These are phyloP conservation scores for Eragrostis tef DNA, from an alignment of 202 grass and related monocot genomes.

Conservation along the genomic window DNA sequence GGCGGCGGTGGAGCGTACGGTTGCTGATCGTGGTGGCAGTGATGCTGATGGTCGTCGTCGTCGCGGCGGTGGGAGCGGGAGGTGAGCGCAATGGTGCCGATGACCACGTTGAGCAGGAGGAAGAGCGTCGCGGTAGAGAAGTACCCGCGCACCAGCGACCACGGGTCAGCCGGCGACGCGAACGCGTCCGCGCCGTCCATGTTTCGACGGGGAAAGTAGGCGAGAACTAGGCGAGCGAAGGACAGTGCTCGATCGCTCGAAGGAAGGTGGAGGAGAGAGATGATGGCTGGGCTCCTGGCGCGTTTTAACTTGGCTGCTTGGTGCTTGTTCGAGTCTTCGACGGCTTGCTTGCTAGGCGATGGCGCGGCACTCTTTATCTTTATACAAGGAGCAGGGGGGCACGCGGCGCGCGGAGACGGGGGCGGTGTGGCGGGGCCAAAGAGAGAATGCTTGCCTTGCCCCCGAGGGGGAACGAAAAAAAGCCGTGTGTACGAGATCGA, in stretches of 20 bases:
- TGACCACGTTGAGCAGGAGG: constrained; percentile 76
- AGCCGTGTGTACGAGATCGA: constrained; percentile 2
- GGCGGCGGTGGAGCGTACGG: constrained; percentile 3
- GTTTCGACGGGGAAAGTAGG: background rate
- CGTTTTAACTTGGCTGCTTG: background rate
- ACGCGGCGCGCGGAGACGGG: background rate
- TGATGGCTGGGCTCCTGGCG: background rate
- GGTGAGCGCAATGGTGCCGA: constrained; percentile 75
- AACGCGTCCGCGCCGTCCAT: constrained; percentile 44
- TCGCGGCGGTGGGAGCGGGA: constrained; percentile 51
- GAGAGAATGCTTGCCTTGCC: background rate
- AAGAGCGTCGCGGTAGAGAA: constrained; percentile 68
- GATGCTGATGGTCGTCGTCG: background rate
- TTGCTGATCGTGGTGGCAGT: background rate
- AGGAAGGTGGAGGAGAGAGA: too few species aligned
- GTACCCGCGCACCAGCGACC: constrained; percentile 58
- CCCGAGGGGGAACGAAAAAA: background rate
- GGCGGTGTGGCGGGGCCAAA: background rate
- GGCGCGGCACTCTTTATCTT: background rate
- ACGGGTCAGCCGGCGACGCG: constrained; percentile 19
- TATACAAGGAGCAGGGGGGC: background rate
- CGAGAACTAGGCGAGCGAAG: too few species aligned
- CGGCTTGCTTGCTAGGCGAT: background rate
- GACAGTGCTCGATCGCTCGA: too few species aligned
- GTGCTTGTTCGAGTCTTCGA: background rate